phyloP scores from a whole-genome alignment of 805 yeast genomes.

The Lachancea cidri region DNA sequence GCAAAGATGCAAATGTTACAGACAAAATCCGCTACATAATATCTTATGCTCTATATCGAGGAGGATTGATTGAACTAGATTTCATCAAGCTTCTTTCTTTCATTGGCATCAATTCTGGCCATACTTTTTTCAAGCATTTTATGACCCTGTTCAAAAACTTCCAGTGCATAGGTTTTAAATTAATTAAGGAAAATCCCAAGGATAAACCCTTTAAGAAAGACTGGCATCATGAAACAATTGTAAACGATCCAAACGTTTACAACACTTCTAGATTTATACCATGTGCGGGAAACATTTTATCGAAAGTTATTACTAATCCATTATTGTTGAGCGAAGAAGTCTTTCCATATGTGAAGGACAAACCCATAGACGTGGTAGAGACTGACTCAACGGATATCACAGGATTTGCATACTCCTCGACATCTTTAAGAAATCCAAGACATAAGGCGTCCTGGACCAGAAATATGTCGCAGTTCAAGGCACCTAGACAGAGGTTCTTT shows the following conservation, averaged over 20 bases:
- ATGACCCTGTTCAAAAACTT: conserved; percentile 55
- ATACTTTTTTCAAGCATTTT: conserved; percentile 38
- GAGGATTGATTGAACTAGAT: conserved; percentile 74
- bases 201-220: conserved; percentile 44
- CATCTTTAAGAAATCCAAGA: conserved; percentile 62
- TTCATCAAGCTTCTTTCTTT: conserved; percentile 63
- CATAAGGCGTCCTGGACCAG: conserved; percentile 78
- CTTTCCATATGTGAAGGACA: conserved; percentile 74
- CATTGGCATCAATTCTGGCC: conserved; percentile 36
- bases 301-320: conserved; percentile 44
- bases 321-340: conserved; percentile 45
- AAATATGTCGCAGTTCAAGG: conserved; percentile 31
- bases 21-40: conserved; percentile 75
- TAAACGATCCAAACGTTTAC: conserved; percentile 36
- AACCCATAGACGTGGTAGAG: conserved; percentile 50
- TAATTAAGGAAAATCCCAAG: conserved; percentile 40
- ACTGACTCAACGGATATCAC: conserved; percentile 31
- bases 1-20: conserved; percentile 44
- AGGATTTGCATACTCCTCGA: conserved; percentile 33
- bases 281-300: conserved; percentile 55
- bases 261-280: conserved; percentile 72
- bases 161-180: conserved; percentile 51
- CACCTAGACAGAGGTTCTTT: conserved; percentile 62
- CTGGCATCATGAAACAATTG: conserved; percentile 48
- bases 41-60: conserved; percentile 72